Base-by-base conservation (phyloP, 306 rosid species). In the Morella rubra region DNA sequence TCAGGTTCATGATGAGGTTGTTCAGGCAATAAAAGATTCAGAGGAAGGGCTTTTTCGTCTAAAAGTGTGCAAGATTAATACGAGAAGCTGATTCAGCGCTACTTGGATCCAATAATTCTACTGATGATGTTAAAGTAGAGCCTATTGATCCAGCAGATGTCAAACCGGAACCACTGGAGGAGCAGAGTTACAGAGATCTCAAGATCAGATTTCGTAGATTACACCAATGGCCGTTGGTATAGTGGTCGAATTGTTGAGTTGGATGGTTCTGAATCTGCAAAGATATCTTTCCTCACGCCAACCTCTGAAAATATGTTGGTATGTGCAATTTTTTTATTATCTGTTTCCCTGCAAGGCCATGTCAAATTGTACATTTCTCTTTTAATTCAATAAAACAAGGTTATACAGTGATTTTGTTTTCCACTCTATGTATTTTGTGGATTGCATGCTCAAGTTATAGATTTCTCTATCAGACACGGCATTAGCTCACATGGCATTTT, bases 171-270 rank as follows among this genome's bases (percentile, higher is more conserved):
- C 81, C 83, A 0, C 81, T 84, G 46, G 87, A 89, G 85, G 90
- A 81, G 51, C 86, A 60, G 12, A n/a, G 78, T 19, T 87, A 78
- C 82, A n/a, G n/a, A n/a, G n/a, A n/a, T n/a, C n/a, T 95, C 98
- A 18, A 92, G 87, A 76, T 95, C 71, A 88, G 96, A 79, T 95
- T 95, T 76, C 91, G 93, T n/a, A n/a, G n/a, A n/a, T 71, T 83
- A 92, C 89, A 84, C 84, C 45, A 86, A 95, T 92, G 98, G 98
- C 58, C 89, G 96, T 61, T 95, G 98, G 97, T 92, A 95, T 82
- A 76, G 88, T 69, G 98, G 96, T 73, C 86, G 72, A 88, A 80
- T 95, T 58, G 77, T 92, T 67, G 87, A 79, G n/a, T 69, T 84
- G 85, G 86, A 84, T 52, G 87, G 72, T 79, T 89, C 88, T 54